Base-by-base conservation (phyloP, 345 rosid species). In the Salix caprea region DNA sequence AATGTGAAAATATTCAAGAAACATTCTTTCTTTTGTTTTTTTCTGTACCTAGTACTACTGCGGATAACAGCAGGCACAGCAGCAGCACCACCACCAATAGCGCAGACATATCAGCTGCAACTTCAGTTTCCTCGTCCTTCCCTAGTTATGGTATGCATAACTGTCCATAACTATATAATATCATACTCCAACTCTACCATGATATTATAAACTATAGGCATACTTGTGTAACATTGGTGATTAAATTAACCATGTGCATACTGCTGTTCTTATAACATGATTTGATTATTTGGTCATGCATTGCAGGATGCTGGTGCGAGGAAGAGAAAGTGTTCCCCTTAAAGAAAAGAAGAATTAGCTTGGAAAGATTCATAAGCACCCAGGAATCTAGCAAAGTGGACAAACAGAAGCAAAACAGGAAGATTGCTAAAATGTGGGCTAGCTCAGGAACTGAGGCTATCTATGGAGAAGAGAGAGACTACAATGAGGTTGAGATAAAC, bases 261-360 rank as follows among this genome's bases (percentile, higher is more conserved):
- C 3, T 13, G 18, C 52, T 46, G 52, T 46, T 46, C 2, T 10
- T 11, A 10, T 40, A 40, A 40, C 13, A 18, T 58, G 19, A 58
- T 58, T 58, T 23, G 13, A 11, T 58, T 19, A 21, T 60, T 24
- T 60, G 65, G 14, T 9, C 12, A 60, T 60, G 65, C 7, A 60
- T 7, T 19, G 13, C 9, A 72, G 75, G 75, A 14, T 1, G 67
- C 50, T 72, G 75, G 67, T 72, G 67, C 13, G 75, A 72, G 34
- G 75, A 72, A 72, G 75, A 72, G 54, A 72, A 72, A 60, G 23
- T 39, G 67, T 50, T 71, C 32, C 74, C 74, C 21, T 18, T 71
- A 6, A 71, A 71, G 74, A 71, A 58, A 72, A 60, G 75, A 60
- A 72, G 52, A 24, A 24, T 37, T 5, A 60, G 75, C 50, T 60